Base-by-base conservation (phyloP, 1,139 yeast species). In the Yamadazyma conglobata region DNA sequence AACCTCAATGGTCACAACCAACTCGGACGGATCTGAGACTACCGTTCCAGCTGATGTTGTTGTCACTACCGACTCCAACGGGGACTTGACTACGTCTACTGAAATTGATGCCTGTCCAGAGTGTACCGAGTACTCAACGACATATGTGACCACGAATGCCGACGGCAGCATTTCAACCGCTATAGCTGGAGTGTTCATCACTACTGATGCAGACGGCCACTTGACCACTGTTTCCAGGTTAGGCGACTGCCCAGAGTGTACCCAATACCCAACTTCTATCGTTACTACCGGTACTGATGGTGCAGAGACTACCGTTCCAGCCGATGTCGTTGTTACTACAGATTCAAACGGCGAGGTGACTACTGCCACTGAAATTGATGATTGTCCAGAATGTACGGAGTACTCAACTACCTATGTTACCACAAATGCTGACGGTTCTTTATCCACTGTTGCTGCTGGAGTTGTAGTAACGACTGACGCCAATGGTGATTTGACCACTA, bases 321-420 rank as follows among this genome's bases (percentile, higher is more conserved):
- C 26, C 21, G 42, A 15, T 16, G 38, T 42, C 6, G 18, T 32
- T 16, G 33, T 39, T n/a, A 24, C 39, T 5, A 35, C 42, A 18
- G 23, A 35, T 22, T 28, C 37, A 7, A 29, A 14, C 15, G 34
- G 37, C 4, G 24, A 10, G 15, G 40, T 43, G 6, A 26, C 33
- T 13, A 27, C 36, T 5, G 28, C 38, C 7, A 39, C 45, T 15
- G 12, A 3, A 4, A 22, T 27, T 20, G 32, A 21, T 30, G 34
- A 33, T n/a, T 30, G 31, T 27, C 35, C 35, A 8, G 32, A 28
- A 12, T 37, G 38, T 22, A 41, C 45, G 9, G 34, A 34, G 10
- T 40, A 35, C 37, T 39, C 43, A 14, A 37, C 43, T 19, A 32
- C 37, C 6, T 33, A 35, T 32, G 32, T 42, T 14, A 36, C 39